Percentiles rank a stretch among this genome's conserved stretches.
Evolutionary conservation across 2,329 filamentous ascomycete species (phyloP).

Genomic region (Metarhizium guizhouense): DNA sequence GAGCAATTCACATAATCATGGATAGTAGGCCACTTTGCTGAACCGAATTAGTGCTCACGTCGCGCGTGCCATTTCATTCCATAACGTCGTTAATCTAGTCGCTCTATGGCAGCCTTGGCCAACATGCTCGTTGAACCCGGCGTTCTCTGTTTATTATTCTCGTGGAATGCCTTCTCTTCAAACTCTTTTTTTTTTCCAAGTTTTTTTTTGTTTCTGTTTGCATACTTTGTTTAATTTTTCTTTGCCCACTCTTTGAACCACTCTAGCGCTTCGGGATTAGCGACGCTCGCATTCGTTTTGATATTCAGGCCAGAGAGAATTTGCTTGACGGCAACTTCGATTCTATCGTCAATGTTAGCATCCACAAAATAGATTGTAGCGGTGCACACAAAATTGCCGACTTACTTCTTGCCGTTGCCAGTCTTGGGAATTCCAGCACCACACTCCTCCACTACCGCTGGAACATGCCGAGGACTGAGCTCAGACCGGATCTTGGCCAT

Average conservation of each 20-base stretch:
- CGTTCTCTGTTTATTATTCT: not conserved
- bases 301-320: slow-evolving; percentile 82
- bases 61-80: not conserved
- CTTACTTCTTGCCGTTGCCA: slow-evolving; percentile 89
- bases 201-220: not conserved
- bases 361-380: not conserved
- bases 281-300: slow-evolving; percentile 87
- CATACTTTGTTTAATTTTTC: slow-evolving; percentile 27
- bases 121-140: not conserved
- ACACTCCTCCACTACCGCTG: slow-evolving; percentile 71
- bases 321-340: slow-evolving; percentile 94
- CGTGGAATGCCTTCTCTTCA: too few relatives aligned
- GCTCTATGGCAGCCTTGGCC: not conserved
- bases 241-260: slow-evolving; percentile 79
- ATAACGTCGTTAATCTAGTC: not conserved
- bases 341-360: slow-evolving; percentile 37
- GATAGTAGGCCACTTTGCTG: not conserved
- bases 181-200: too few relatives aligned
- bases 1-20: not conserved
- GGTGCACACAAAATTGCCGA: slow-evolving; percentile 11
- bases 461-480: slow-evolving; percentile 83
- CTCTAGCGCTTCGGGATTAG: slow-evolving; percentile 77
- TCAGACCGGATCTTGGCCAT: slow-evolving; percentile 63
- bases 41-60: not conserved
- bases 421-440: slow-evolving; percentile 79